Evolutionary conservation across 257 asterid species (phyloP).

Genomic region (Primulina eburnea): DNA sequence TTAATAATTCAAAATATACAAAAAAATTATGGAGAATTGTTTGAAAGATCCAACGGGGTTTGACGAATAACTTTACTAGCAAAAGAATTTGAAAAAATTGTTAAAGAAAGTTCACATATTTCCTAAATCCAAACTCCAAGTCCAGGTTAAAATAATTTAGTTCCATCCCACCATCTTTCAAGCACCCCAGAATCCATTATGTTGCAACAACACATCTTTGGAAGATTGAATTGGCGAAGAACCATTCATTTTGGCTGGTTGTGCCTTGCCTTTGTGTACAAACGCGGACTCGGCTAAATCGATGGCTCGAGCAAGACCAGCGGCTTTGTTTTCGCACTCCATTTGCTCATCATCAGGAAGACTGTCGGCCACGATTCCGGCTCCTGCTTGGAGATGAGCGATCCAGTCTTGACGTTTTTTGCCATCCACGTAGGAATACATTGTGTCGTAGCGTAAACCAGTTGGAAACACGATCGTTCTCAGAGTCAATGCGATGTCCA

Average conservation of each 20-base stretch:
- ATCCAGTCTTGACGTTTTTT: constrained; percentile 66
- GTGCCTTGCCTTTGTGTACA: constrained; percentile 28
- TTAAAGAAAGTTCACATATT: too few relatives aligned
- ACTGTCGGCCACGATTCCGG: constrained; percentile 87
- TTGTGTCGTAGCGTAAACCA: constrained; percentile 50
- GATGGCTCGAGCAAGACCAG: constrained; percentile 71
- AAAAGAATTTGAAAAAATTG: too few relatives aligned
- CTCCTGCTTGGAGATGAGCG: constrained; percentile 88
- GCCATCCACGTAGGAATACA: constrained; percentile 53
- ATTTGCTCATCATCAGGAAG: constrained; percentile 64
- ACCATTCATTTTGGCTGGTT: constrained; percentile 9
- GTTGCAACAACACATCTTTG: constrained; percentile 13
- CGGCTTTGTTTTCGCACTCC: constrained; percentile 81
- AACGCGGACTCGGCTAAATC: constrained; percentile 81
- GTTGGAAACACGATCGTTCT: constrained; percentile 77
- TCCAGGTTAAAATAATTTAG: too few relatives aligned
- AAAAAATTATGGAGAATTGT: too few relatives aligned
- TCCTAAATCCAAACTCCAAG: too few relatives aligned
- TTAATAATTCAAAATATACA: too few relatives aligned
- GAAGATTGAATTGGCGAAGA: constrained; percentile 10
- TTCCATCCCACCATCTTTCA: not conserved
- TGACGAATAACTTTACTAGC: too few relatives aligned
- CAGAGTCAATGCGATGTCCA: constrained; percentile 79
- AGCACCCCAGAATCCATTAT: constrained; percentile 29
- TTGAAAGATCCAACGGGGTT: too few relatives aligned